Evolutionary conservation across 1,284 basidiomycete species (phyloP), one percentile per base, ranked within the genome.

Genomic region (Trametes polyzona): DNA sequence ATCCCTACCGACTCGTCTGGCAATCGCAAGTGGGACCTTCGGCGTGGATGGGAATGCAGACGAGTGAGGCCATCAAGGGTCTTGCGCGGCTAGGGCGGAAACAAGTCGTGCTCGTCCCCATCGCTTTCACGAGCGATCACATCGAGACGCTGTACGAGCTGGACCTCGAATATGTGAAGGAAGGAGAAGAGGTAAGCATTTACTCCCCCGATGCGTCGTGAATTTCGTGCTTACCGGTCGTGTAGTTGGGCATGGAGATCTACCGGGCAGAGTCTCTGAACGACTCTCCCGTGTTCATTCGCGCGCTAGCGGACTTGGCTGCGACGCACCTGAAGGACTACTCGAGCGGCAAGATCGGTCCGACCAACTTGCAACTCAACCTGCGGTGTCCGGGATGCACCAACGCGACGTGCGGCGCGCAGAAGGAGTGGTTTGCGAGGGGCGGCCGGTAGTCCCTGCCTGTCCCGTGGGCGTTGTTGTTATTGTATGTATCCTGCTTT

Each of bases 41-140:
- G 35, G 93, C 96, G 24, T 99, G 97, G 97, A 93, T 99, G 83
- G 97, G 97, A 1, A 95, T 95, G 75, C 96, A 99, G 76, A 99
- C 97, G 0, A 82, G 84, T 33, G 93, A 95, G 55, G 91, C 95
- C 30, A 76, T 99, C 69, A 95, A 98, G 71, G 97, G 96, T 12
- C 84, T 97, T 50, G 93, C 93, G 36, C 88, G 93, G 62, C 80
- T 93, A 42, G 95, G 95, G 17, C 84, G 86, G 72, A 98, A 96
- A 76, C 87, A 86, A 61, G 87, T 88, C n/a, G 83, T 98, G 49
- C 80, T 97, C 30, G 87, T 99, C 1, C 97, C 97, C 1, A 95
- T 99, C 61, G 96, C 97, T 17, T 99, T 99, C 76, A 99, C 97
- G 17, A 95, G 90, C 71, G 97, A 99, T 76, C 97, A 99, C 74